Evolutionary conservation across 176 grass and related monocot genomes (phyloP).

Genomic region (Dendrocalamus sinicus): DNA sequence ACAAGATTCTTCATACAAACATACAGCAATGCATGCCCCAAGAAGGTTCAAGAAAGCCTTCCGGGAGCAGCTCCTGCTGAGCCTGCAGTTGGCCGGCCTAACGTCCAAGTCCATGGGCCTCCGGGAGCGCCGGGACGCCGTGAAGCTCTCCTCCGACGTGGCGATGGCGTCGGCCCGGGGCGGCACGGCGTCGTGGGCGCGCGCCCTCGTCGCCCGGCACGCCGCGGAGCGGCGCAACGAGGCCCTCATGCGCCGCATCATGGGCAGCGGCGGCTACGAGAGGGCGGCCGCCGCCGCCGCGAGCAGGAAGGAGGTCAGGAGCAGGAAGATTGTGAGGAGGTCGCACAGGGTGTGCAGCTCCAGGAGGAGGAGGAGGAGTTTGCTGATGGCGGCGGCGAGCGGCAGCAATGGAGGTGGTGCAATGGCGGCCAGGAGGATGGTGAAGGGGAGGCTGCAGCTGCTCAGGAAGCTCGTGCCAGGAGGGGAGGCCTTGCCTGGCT

Average conservation of each 20-base stretch:
- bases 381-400: neutral
- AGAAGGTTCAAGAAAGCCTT: conserved; percentile 55
- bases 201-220: conserved; percentile 47
- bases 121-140: conserved; percentile 49
- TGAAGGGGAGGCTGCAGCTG: conserved; percentile 46
- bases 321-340: conserved; percentile 45
- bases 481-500: conserved; percentile 36
- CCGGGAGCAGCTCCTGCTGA: conserved; percentile 46
- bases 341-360: conserved; percentile 42
- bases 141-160: conserved; percentile 53
- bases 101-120: conserved; percentile 54
- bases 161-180: conserved; percentile 44
- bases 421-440: conserved; percentile 39
- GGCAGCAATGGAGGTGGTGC: neutral
- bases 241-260: conserved; percentile 45
- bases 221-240: conserved; percentile 45
- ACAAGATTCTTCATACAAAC: neutral
- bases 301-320: conserved; percentile 17
- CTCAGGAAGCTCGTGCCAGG: conserved; percentile 53
- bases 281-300: neutral
- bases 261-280: conserved; percentile 41
- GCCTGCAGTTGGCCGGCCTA: conserved; percentile 46
- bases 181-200: conserved; percentile 28
- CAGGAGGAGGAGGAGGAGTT: conserved; percentile 29
- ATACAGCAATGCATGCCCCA: conserved; percentile 41